phyloP scores from a whole-genome alignment of 2,329 filamentous ascomycete genomes.

The Nannizzia gypsea region DNA sequence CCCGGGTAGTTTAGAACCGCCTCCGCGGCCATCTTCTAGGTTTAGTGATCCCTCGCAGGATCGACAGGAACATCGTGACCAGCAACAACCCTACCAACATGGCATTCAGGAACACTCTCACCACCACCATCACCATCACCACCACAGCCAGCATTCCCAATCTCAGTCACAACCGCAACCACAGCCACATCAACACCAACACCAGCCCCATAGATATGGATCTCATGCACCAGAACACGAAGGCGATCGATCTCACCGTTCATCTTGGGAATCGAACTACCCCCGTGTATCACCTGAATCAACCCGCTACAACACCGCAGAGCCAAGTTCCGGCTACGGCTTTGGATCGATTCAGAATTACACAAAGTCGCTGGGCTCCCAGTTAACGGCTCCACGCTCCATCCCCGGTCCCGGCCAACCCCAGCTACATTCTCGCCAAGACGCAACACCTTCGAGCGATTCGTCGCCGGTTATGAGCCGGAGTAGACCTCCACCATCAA shows the following conservation, averaged over 20 bases:
- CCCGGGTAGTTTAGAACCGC: slow-evolving; percentile 19
- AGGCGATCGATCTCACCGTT: slow-evolving; percentile 19
- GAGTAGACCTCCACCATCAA: slow-evolving; percentile 19
- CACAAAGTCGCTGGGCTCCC: slow-evolving; percentile 31
- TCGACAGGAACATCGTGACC: slow-evolving; percentile 29
- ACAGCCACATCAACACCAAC: slow-evolving; percentile 10
- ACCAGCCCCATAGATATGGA: slow-evolving; percentile 22
- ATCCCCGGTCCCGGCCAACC: slow-evolving; percentile 15
- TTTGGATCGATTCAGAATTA: slow-evolving; percentile 33
- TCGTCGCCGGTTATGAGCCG: slow-evolving; percentile 16
- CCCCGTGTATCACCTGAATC: slow-evolving; percentile 29
- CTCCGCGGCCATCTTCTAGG: slow-evolving; percentile 19
- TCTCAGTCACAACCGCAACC: slow-evolving; percentile 3
- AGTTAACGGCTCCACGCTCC: slow-evolving; percentile 25
- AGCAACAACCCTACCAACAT: slow-evolving; percentile 14
- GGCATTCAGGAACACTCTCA: slow-evolving; percentile 22
- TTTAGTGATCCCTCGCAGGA: slow-evolving; percentile 26
- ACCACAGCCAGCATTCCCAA: not conserved
- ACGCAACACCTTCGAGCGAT: slow-evolving; percentile 24
- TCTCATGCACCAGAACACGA: slow-evolving; percentile 24
- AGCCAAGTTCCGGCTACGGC: slow-evolving; percentile 25
- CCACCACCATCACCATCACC: slow-evolving; percentile 15
- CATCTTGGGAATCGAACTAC: slow-evolving; percentile 29
- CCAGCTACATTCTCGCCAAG: slow-evolving; percentile 25
- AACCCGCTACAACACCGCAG: slow-evolving; percentile 25